These are phyloP conservation scores for Chytriomyces sp. DNA, from an alignment of 192 early-diverging fungal genomes.

Conservation along the genomic window DNA sequence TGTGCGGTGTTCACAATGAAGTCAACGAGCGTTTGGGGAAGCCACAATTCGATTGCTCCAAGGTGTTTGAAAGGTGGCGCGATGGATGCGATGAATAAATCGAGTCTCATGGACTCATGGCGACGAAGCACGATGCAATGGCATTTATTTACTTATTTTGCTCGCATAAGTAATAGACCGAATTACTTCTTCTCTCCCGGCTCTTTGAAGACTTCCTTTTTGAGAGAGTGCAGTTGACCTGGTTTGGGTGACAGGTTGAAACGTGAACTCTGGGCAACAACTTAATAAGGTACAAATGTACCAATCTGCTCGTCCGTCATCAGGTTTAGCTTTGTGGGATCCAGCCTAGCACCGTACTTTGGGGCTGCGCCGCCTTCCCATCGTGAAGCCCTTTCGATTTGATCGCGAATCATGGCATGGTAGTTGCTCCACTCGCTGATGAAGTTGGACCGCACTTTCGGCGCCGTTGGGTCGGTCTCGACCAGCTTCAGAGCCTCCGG, in stretches of 20 bases:
- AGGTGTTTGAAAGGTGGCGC: conserved; percentile 91
- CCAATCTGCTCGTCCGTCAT: conserved; percentile 34
- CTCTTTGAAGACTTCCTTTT: conserved; percentile 22
- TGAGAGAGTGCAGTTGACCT: conserved; percentile 34
- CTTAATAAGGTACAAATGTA: neutral
- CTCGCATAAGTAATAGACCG: neutral
- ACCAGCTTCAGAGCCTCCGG: neutral
- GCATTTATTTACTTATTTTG: too few relatives aligned
- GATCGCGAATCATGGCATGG: conserved; percentile 5
- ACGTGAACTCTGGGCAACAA: neutral
- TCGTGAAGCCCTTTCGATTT: neutral
- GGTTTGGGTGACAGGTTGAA: neutral
- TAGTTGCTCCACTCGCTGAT: conserved; percentile 26
- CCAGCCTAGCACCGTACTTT: conserved; percentile 10
- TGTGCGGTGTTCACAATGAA: conserved; percentile 94
- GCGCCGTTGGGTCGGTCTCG: neutral
- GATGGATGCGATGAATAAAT: conserved; percentile 40
- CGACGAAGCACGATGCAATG: neutral
- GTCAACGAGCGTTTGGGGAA: conserved; percentile 91
- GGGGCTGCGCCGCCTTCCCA: neutral
- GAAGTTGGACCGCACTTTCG: conserved; percentile 1
- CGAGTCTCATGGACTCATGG: neutral
- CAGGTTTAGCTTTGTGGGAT: neutral
- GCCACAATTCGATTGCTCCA: conserved; percentile 88
- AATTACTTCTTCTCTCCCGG: conserved; percentile 1